Conservation (phyloP, 495 filamentous ascomycete species). For the Evernia prunastri region DNA sequence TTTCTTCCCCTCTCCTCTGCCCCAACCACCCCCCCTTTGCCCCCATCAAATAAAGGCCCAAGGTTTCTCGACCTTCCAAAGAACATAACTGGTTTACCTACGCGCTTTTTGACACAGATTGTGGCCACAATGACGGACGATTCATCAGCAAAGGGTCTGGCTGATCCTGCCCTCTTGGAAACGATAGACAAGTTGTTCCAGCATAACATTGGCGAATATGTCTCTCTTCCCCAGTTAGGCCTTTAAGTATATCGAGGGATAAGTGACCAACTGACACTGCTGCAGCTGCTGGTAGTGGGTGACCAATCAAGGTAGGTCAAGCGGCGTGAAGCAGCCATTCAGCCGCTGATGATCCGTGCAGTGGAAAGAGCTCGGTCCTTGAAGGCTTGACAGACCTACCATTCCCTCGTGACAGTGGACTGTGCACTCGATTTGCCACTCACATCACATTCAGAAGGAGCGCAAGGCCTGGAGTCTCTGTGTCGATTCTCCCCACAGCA, state of each 20-base stretch:
- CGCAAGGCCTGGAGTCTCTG: constrained; percentile 19
- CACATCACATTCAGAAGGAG: constrained; percentile 41
- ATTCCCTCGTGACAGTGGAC: constrained; percentile 30
- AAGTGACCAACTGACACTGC: constrained; percentile 10
- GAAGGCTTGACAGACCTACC: constrained; percentile 38
- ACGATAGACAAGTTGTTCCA: constrained; percentile 40
- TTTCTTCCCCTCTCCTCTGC: no score
- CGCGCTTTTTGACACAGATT: not conserved
- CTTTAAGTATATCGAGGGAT: not conserved
- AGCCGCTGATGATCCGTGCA: constrained; percentile 33
- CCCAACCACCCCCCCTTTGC: no score
- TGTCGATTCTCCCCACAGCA: not conserved
- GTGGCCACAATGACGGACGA: not conserved
- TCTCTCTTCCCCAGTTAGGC: constrained; percentile 31
- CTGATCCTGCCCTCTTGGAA: constrained; percentile 32
- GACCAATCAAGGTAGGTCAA: constrained; percentile 26
- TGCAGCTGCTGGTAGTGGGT: constrained; percentile 13
- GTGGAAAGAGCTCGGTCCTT: constrained; percentile 36
- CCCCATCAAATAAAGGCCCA: no score
- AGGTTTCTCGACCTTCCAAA: not conserved
- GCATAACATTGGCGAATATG: constrained; percentile 36
- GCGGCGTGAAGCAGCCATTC: not conserved
- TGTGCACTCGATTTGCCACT: constrained; percentile 45
- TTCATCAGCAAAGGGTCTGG: constrained; percentile 14
- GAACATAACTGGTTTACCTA: not conserved